These are phyloP conservation scores for Hypericum androsaemum DNA, from an alignment of 345 rosid genomes.

Conservation along the genomic window DNA sequence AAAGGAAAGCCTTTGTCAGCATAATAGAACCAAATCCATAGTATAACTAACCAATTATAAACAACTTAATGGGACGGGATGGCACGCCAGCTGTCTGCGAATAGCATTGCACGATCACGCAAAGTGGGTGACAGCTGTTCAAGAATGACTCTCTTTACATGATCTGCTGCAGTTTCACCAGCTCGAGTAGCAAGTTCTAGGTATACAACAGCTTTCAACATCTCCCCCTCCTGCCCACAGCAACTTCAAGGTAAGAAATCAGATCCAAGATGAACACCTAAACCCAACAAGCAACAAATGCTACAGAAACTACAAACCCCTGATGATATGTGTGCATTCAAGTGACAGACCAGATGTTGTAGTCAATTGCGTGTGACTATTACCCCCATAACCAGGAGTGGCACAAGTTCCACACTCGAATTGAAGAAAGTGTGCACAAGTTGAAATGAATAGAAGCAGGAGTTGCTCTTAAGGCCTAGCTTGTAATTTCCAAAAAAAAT, in stretches of 20 bases:
- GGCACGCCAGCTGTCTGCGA: slow-evolving; percentile 54
- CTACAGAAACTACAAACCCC: too few species aligned
- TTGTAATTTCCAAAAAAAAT: background rate
- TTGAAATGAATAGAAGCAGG: background rate
- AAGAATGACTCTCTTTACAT: slow-evolving; percentile 55
- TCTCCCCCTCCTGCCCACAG: slow-evolving; percentile 59
- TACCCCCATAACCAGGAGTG: too few species aligned
- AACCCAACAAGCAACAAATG: background rate
- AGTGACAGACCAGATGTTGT: too few species aligned
- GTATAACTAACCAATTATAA: background rate
- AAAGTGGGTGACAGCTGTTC: slow-evolving; percentile 56
- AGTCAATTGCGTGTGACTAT: too few species aligned
- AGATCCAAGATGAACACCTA: slow-evolving; percentile 7
- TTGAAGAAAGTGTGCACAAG: background rate
- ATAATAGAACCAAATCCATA: background rate
- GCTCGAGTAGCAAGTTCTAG: slow-evolving; percentile 84
- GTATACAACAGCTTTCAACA: slow-evolving; percentile 67
- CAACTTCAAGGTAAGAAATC: slow-evolving; percentile 5
- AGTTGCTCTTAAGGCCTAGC: too few species aligned
- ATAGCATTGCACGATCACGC: slow-evolving; percentile 36
- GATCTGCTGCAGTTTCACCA: slow-evolving; percentile 69
- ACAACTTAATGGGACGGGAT: slow-evolving; percentile 14
- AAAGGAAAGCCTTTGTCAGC: too few species aligned
- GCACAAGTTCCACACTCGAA: too few species aligned
- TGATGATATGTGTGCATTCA: too few species aligned